phyloP scores from a whole-genome alignment of 768 basidiomycete genomes.

The Pisolithus tinctorius region DNA sequence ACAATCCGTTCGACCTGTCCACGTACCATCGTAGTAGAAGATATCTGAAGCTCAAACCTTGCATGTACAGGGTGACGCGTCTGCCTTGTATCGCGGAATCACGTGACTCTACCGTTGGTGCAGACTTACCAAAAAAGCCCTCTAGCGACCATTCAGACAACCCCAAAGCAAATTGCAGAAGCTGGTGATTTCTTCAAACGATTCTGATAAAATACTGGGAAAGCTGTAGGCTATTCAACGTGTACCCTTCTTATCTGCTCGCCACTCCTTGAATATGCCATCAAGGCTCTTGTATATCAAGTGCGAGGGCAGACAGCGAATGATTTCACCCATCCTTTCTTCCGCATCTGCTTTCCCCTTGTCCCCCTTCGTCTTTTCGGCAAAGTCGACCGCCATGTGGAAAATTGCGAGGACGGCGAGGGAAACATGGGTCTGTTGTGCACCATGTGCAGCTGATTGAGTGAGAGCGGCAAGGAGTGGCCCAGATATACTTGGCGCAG shows the following conservation, averaged over 20 bases:
- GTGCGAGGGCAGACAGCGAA: conserved; percentile 81
- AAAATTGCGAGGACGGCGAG: conserved; percentile 91
- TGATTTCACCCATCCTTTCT: conserved; percentile 78
- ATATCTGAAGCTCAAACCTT: conserved; percentile 4
- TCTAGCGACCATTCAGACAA: not conserved
- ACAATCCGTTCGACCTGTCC: not conserved
- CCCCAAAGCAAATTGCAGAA: not conserved
- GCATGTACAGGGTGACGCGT: conserved; percentile 27
- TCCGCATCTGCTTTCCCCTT: conserved; percentile 69
- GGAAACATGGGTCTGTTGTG: conserved; percentile 91
- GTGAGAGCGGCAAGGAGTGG: conserved; percentile 64
- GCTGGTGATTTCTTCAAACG: too few relatives aligned
- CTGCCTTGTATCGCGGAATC: conserved; percentile 11
- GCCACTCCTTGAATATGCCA: conserved; percentile 91
- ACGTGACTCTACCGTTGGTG: conserved; percentile 14
- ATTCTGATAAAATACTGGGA: too few relatives aligned
- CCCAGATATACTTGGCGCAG: conserved; percentile 58
- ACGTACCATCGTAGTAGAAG: conserved; percentile 26
- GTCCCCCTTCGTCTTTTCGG: conserved; percentile 59
- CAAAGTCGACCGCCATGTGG: conserved; percentile 77
- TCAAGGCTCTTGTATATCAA: conserved; percentile 89
- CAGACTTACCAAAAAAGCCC: too few relatives aligned
- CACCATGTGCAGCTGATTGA: conserved; percentile 72
- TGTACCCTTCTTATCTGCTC: conserved; percentile 73
- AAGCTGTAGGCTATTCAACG: conserved; percentile 19